These are phyloP conservation scores for Rhododendron mucronatum DNA, from an alignment of 148 eudicot genomes.

Conservation along the genomic window DNA sequence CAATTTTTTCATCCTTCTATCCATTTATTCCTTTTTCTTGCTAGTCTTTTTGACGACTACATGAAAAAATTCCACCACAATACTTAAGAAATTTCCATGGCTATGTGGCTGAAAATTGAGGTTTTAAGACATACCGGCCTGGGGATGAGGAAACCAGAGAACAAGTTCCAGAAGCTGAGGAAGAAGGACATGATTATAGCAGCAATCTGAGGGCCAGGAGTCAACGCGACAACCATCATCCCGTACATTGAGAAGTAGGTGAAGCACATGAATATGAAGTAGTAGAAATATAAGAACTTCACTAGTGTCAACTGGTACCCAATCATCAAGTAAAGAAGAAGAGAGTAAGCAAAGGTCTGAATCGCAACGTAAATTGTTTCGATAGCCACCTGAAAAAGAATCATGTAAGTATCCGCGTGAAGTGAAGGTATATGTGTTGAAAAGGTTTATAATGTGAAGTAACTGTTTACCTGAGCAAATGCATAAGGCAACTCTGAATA, in stretches of 20 bases:
- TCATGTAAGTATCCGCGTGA: neutral
- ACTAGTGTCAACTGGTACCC: conserved; percentile 29
- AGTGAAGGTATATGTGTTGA: neutral
- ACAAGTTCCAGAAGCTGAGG: conserved; percentile 49
- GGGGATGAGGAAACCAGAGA: conserved; percentile 45
- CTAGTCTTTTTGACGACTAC: neutral
- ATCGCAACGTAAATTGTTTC: conserved; percentile 32
- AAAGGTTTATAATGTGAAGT: neutral
- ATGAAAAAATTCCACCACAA: neutral
- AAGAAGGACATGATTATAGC: conserved; percentile 44
- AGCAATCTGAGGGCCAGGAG: conserved; percentile 39
- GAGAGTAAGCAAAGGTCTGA: conserved; percentile 39
- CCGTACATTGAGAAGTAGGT: conserved; percentile 43
- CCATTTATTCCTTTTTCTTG: neutral
- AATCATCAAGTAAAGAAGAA: conserved; percentile 38
- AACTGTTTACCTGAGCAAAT: conserved; percentile 37
- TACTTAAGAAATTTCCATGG: neutral
- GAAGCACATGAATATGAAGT: conserved; percentile 39
- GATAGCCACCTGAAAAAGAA: conserved; percentile 18
- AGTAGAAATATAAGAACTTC: conserved; percentile 40
- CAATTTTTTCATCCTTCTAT: neutral
- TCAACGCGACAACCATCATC: conserved; percentile 51
- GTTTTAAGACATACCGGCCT: conserved; percentile 24
- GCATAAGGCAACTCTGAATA: conserved; percentile 50
- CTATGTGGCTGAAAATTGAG: neutral